Conservation (phyloP, 495 filamentous ascomycete species). For the Neurospora sublineolata region DNA sequence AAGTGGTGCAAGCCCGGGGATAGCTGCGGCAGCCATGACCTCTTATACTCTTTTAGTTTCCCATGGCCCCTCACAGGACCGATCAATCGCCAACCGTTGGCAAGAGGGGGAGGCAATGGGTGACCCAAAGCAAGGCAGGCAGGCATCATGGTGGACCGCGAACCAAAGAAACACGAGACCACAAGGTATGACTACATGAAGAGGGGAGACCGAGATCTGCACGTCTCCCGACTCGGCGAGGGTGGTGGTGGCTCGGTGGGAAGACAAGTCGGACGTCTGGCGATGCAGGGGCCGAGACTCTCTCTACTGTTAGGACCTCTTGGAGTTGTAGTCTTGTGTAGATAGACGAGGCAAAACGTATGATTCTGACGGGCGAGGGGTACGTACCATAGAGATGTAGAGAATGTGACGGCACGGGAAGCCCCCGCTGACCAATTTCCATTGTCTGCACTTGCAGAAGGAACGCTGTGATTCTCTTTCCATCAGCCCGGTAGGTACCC, state of each 20-base stretch:
- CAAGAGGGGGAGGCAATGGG: neutral
- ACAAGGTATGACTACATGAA: neutral
- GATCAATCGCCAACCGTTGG: neutral
- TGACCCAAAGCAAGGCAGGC: neutral
- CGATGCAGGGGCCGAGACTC: neutral
- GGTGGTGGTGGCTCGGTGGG: neutral
- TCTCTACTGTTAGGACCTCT: neutral
- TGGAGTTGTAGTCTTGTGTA: neutral
- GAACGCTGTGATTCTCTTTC: neutral
- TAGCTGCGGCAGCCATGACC: neutral
- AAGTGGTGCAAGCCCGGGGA: neutral
- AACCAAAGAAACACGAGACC: conserved; percentile 2
- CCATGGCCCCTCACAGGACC: neutral
- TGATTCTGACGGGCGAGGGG: conserved; percentile 3
- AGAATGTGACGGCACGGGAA: neutral
- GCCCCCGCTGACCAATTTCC: neutral
- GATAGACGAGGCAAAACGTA: conserved; percentile 5
- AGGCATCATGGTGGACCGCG: neutral
- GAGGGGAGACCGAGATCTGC: conserved; percentile 3
- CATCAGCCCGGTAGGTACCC: neutral
- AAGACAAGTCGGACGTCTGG: neutral
- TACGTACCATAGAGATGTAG: neutral
- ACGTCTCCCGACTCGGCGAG: neutral
- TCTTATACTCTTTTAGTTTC: neutral
- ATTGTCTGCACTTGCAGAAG: neutral